Percentiles rank a stretch among this genome's conserved stretches.
Conservation (phyloP, 2,329 filamentous ascomycete species). For the Mollisiaceae sp. region DNA sequence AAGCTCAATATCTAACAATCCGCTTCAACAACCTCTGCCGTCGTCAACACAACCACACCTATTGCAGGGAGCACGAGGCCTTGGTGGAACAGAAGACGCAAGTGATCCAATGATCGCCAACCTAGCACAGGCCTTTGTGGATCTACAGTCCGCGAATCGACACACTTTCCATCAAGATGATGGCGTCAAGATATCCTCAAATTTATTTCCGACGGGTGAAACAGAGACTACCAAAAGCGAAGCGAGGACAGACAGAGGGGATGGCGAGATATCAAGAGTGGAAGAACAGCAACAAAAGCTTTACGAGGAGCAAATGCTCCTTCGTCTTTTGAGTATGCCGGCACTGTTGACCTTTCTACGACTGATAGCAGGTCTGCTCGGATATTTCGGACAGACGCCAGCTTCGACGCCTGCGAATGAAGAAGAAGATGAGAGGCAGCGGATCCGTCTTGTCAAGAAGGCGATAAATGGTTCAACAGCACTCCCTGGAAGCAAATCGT, state of each 20-base stretch:
- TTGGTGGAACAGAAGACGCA: neutral
- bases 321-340: neutral
- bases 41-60: neutral
- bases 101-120: neutral
- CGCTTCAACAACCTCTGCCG: neutral
- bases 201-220: neutral
- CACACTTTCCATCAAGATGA: neutral
- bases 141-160: neutral
- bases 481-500: too few relatives aligned
- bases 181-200: neutral
- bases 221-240: neutral
- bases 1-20: neutral
- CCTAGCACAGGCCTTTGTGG: neutral
- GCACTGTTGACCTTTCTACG: neutral
- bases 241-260: neutral
- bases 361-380: neutral
- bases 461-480: too few relatives aligned
- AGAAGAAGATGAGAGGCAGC: too few relatives aligned
- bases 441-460: too few relatives aligned
- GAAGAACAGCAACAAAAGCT: neutral
- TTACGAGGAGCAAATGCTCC: neutral
- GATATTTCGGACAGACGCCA: neutral
- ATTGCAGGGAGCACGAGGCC: neutral
- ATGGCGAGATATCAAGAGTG: neutral
- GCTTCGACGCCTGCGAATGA: too few relatives aligned